Conservation (phyloP, 1,284 basidiomycete genomes). For the Spongispora temasekensis region DNA sequence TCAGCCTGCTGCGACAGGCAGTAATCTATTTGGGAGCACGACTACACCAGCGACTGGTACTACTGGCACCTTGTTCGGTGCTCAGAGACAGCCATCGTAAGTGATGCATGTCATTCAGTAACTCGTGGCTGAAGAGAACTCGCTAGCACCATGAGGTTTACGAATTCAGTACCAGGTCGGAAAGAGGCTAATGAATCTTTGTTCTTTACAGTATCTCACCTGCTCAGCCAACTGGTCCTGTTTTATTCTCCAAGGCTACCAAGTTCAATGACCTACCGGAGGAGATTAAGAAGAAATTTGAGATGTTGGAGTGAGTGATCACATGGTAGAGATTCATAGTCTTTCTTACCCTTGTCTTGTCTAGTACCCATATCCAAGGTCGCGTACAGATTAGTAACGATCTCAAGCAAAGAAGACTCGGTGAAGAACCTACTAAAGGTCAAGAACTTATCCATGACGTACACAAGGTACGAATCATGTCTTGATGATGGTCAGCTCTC, state of each 20-base stretch:
- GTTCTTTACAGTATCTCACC: conserved; percentile 22
- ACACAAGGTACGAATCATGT: conserved; percentile 51
- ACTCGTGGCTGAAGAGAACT: conserved; percentile 3
- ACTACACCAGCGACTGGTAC: conserved; percentile 30
- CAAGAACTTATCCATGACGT: conserved; percentile 65
- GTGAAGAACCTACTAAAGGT: conserved; percentile 71
- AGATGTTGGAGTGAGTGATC: conserved; percentile 64
- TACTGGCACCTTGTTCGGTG: conserved; percentile 41
- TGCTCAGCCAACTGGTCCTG: conserved; percentile 38
- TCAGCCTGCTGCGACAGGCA: conserved; percentile 28
- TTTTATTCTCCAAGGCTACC: conserved; percentile 68
- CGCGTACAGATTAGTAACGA: conserved; percentile 78
- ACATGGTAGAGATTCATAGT: neutral
- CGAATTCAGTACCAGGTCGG: neutral
- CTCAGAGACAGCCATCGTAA: conserved; percentile 39
- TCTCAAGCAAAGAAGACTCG: conserved; percentile 72
- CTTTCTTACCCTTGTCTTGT: conserved; percentile 7
- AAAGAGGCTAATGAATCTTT: neutral
- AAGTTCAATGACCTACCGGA: conserved; percentile 86
- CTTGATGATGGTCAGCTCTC: too few relatives aligned
- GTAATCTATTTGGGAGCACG: conserved; percentile 31
- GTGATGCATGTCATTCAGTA: neutral
- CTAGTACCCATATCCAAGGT: conserved; percentile 71
- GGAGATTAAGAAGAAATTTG: conserved; percentile 61
- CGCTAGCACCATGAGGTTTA: conserved; percentile 31